Evolutionary conservation across 495 filamentous ascomycete genomes (phyloP), one percentile per base, ranked within the genome.

Genomic region (Pseudoneurospora amorphoporcata): DNA sequence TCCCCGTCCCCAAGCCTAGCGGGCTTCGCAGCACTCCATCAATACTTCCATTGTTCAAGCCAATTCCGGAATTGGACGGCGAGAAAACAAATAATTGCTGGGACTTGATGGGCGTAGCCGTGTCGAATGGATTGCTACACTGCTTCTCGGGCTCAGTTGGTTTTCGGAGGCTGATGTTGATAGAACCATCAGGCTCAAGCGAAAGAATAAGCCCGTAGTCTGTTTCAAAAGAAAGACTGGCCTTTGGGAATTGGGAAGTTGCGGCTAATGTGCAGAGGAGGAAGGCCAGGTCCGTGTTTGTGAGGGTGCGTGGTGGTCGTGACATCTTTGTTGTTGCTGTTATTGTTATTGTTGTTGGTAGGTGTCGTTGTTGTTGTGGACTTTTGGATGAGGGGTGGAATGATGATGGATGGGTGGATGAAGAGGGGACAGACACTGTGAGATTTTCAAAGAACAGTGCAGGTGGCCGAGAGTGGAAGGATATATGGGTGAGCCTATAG

Each of bases 221-320:
- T 0, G 70, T 76, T 37, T 32, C 12, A n/a, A 76, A 69, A 5
- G 70, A 70, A 3, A 74, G 68, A 6, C 53, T 70, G 65, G 23
- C 53, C 9, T 16, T 14, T 14, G 61, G 61, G 39, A 70, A 74
- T 4, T 58, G 47, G 2, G 47, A 14, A 7, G 47, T 9, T 58
- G 23, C 12, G 23, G 47, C 23, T 16, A 32, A 32, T 35, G 74
- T 74, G 70, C 74, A 76, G 61, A 76, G 72, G 37, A 76, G 72
- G 29, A 76, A 76, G 10, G 74, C 74, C 16, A 74, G 58, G 70
- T 76, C 74, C 37, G 74, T 73, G 1, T 70, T 74, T 8, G 74
- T 76, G n/a, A 76, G 70, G 40, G n/a, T 58, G 68, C 47, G 68
- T 70, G 47, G 72, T 72, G 29, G 70, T 74, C 70, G 40, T 29